Conservation (phyloP, 1,284 basidiomycete genomes). For the Leccinum variabile region DNA sequence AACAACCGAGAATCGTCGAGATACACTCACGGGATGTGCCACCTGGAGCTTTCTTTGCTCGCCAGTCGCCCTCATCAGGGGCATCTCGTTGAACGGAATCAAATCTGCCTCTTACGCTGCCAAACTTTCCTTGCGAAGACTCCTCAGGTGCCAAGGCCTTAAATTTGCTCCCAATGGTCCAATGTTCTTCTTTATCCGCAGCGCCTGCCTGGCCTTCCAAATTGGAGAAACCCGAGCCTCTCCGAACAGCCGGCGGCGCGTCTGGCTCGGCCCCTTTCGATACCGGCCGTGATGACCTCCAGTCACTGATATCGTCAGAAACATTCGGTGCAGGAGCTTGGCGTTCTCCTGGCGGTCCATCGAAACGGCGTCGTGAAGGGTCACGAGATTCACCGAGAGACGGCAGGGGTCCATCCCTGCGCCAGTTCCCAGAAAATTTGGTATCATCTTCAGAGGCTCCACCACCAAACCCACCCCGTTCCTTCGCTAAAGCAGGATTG, state of each 20-base stretch:
- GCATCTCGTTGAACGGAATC: slow-evolving; percentile 54
- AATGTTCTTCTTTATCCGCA: slow-evolving; percentile 76
- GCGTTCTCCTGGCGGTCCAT: slow-evolving; percentile 49
- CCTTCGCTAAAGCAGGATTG: slow-evolving; percentile 59
- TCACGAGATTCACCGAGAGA: slow-evolving; percentile 55
- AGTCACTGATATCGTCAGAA: slow-evolving; percentile 63
- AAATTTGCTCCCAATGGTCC: slow-evolving; percentile 73
- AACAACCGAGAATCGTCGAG: neutral
- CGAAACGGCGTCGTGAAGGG: slow-evolving; percentile 61
- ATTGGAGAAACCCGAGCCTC: slow-evolving; percentile 54
- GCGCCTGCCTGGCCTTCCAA: slow-evolving; percentile 50
- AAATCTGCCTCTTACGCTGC: slow-evolving; percentile 46
- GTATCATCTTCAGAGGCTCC: slow-evolving; percentile 57
- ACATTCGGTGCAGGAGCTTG: slow-evolving; percentile 38
- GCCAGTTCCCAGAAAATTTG: slow-evolving; percentile 81
- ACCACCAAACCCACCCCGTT: slow-evolving; percentile 57
- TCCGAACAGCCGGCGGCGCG: slow-evolving; percentile 47
- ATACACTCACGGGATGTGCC: slow-evolving; percentile 60
- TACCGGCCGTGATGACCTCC: slow-evolving; percentile 63
- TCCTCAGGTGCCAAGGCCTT: slow-evolving; percentile 49
- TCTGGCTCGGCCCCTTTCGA: slow-evolving; percentile 50
- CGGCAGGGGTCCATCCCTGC: slow-evolving; percentile 86
- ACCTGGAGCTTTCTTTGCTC: slow-evolving; percentile 44
- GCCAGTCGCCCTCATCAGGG: slow-evolving; percentile 64
- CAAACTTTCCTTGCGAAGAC: slow-evolving; percentile 48